phyloP scores from a whole-genome alignment of 2,329 filamentous ascomycete species.

The Xylariales sp. region DNA sequence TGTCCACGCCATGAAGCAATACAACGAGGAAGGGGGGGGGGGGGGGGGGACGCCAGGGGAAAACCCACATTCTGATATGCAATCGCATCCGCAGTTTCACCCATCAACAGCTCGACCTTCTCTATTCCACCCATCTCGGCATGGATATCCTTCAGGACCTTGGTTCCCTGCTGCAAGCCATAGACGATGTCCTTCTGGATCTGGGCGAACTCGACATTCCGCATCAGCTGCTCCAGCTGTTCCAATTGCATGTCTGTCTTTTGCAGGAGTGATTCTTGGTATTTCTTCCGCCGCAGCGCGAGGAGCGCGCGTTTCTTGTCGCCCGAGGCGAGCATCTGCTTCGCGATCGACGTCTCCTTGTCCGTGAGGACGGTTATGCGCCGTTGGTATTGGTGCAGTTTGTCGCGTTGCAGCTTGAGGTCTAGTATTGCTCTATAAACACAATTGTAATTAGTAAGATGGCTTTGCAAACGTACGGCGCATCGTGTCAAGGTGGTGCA shows the following conservation, averaged over 20 bases:
- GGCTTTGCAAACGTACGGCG: too few species aligned
- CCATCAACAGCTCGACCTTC: conserved; percentile 91
- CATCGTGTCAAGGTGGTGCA: too few species aligned
- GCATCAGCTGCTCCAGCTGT: conserved; percentile 83
- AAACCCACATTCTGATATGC: conserved; percentile 75
- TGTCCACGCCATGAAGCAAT: background rate
- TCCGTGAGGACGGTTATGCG: conserved; percentile 81
- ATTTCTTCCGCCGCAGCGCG: conserved; percentile 90
- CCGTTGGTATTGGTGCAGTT: conserved; percentile 91
- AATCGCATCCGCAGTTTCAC: conserved; percentile 82
- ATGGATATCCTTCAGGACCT: conserved; percentile 85
- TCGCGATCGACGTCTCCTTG: conserved; percentile 82
- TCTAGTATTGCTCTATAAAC: conserved; percentile 89
- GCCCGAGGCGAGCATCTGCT: conserved; percentile 71
- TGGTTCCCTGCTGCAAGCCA: conserved; percentile 86
- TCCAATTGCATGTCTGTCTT: conserved; percentile 94
- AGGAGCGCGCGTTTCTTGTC: conserved; percentile 80
- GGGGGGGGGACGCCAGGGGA: background rate
- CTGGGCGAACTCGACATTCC: conserved; percentile 88
- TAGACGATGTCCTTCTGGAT: conserved; percentile 96
- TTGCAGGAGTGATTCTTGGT: conserved; percentile 82
- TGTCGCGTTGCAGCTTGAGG: conserved; percentile 96
- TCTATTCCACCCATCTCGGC: conserved; percentile 94
- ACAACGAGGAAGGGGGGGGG: background rate
- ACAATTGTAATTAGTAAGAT: too few species aligned